These are phyloP conservation scores for Hanseniaspora sp. DNA, from an alignment of 1,139 yeast genomes.

Conservation along the genomic window DNA sequence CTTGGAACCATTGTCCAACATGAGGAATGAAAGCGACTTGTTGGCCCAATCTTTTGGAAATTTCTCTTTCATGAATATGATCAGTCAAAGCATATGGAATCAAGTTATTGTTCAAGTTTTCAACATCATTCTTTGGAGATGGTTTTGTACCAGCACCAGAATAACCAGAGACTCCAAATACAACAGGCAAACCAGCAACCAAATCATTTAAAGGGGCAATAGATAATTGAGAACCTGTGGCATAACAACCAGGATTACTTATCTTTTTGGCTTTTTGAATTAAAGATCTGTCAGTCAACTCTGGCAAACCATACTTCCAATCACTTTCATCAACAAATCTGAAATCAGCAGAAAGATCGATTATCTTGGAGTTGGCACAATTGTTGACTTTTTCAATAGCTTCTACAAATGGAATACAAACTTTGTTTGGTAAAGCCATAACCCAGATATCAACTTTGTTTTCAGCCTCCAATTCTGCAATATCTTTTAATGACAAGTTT, in stretches of 20 bases:
- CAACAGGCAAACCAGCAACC: slow-evolving; percentile 59
- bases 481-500: slow-evolving; percentile 79
- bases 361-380: slow-evolving; percentile 52
- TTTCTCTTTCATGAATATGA: slow-evolving; percentile 91
- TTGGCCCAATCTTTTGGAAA: slow-evolving; percentile 64
- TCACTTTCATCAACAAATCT: slow-evolving; percentile 72
- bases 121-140: slow-evolving; percentile 82
- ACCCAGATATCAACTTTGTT: slow-evolving; percentile 92
- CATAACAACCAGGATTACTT: slow-evolving; percentile 97
- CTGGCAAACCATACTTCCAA: slow-evolving; percentile 93
- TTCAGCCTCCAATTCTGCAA: slow-evolving; percentile 60
- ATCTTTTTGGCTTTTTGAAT: slow-evolving; percentile 72
- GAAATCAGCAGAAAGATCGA: slow-evolving; percentile 91
- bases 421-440: slow-evolving; percentile 98
- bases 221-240: slow-evolving; percentile 92
- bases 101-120: slow-evolving; percentile 63
- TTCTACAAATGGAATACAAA: slow-evolving; percentile 91
- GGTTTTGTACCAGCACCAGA: slow-evolving; percentile 99
- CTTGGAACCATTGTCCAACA: slow-evolving; percentile 99
- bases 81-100: slow-evolving; percentile 94
- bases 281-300: slow-evolving; percentile 49
- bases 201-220: slow-evolving; percentile 69
- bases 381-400: slow-evolving; percentile 63
- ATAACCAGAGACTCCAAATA: slow-evolving; percentile 94
- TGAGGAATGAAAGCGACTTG: slow-evolving; percentile 89